phyloP scores from a whole-genome alignment of 1,139 yeast species.

The Lodderomyces theae region DNA sequence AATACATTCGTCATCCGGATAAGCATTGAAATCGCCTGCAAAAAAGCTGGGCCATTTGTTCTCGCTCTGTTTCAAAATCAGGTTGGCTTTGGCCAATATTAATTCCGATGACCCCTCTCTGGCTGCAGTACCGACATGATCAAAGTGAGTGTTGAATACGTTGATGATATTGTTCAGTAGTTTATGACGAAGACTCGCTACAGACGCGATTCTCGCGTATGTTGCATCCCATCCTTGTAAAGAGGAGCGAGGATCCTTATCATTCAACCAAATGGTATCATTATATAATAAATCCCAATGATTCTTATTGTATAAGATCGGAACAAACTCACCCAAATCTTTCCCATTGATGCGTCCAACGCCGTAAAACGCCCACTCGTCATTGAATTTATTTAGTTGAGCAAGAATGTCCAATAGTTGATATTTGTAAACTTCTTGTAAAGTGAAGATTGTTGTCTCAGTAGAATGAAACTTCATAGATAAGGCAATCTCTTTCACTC shows the following conservation, averaged over 20 bases:
- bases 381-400: constrained; percentile 25
- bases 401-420: constrained; percentile 33
- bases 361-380: constrained; percentile 33
- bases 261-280: constrained; percentile 38
- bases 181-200: constrained; percentile 37
- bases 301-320: constrained; percentile 25
- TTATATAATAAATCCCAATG: constrained; percentile 34
- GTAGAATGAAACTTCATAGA: constrained; percentile 29
- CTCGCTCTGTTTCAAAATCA: constrained; percentile 18
- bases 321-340: constrained; percentile 34
- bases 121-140: constrained; percentile 50
- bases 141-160: constrained; percentile 58
- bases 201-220: constrained; percentile 44
- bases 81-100: constrained; percentile 36
- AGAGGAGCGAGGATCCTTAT: constrained; percentile 24
- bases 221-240: constrained; percentile 57
- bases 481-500: constrained; percentile 24
- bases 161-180: constrained; percentile 30
- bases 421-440: constrained; percentile 36
- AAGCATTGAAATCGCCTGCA: constrained; percentile 55
- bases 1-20: constrained; percentile 46
- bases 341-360: constrained; percentile 36
- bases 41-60: constrained; percentile 38
- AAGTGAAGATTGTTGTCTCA: constrained; percentile 28
- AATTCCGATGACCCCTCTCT: constrained; percentile 47